Evolutionary conservation across 495 filamentous ascomycete species (phyloP), one percentile per base, ranked within the genome.

Genomic region (Hypoxylon fuscum): DNA sequence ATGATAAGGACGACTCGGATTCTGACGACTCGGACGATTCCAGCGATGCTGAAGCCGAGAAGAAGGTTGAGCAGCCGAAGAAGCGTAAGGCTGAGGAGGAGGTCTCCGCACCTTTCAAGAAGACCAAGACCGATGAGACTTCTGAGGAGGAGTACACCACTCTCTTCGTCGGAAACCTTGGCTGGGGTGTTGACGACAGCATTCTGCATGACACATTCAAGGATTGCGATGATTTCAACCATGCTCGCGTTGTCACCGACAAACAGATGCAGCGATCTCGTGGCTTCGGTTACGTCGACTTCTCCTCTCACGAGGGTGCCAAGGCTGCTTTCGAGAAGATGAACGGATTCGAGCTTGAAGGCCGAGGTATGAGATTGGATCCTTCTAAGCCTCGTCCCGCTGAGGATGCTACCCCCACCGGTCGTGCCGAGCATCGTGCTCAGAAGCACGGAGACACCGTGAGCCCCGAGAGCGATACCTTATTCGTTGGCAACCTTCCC

Each of bases 281-380:
- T 75, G 95, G 95, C 62, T 98, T 96, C 77, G 95, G 96, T 64
- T 98, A 97, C 72, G 92, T 97, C 62, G 95, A 98, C 79, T 98
- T 92, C 78, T 78, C 81, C 68, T 85, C 78, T 55, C 77, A 83
- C 63, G 85, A 84, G 41, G 81, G 84, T 72, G 91, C 91, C 21
- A 82, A 87, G 66, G 88, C 88, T 74, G 96, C 96, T 62, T 86
- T 88, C 59, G 83, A 87, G 49, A 88, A 80, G 63, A 96, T 90
- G 91, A 88, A 90, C 73, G 92, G 86, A 51, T 73, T 84, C 49
- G 85, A 90, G 55, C 78, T 98, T 55, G 93, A 98, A 70, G 91
- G 91, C 55, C 96, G 95, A 62, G 77, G 80, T 50, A 81, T 97
- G 75, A 93, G 95, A 79, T 83, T 98, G 38, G 95, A 98, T 81